These are phyloP conservation scores for Trichophyton benhamiae DNA, from an alignment of 2,329 filamentous ascomycete species.

Conservation along the genomic window DNA sequence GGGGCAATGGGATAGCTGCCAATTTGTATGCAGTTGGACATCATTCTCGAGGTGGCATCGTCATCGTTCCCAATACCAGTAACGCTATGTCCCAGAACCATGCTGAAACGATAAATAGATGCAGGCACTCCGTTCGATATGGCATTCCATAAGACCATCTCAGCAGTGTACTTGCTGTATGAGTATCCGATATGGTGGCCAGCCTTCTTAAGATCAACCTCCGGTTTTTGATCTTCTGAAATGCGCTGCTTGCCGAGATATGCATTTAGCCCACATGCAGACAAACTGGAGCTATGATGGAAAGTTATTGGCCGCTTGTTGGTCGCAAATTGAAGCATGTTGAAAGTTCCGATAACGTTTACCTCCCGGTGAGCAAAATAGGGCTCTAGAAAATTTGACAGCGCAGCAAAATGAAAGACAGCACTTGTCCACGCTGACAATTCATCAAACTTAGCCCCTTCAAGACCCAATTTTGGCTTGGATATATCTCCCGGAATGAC, in stretches of 20 bases:
- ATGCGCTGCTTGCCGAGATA: neutral
- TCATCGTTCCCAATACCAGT: neutral
- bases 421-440: slow-evolving; percentile 10
- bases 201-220: neutral
- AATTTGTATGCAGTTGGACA: neutral
- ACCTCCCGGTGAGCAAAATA: neutral
- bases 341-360: neutral
- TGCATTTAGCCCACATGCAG: neutral
- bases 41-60: neutral
- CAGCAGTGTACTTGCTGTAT: slow-evolving; percentile 68
- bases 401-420: neutral
- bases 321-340: slow-evolving; percentile 37
- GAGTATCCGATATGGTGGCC: slow-evolving; percentile 50
- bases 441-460: slow-evolving; percentile 42
- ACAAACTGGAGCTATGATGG: slow-evolving; percentile 13
- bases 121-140: neutral
- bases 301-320: slow-evolving; percentile 15
- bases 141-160: slow-evolving; percentile 36
- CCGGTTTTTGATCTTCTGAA: neutral
- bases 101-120: neutral
- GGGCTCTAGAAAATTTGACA: neutral
- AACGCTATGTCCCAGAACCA: neutral
- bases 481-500: slow-evolving; percentile 48
- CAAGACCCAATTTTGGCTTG: slow-evolving; percentile 39
- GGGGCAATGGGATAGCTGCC: neutral